A percentile compares a stretch with the other conserved stretches of the same genome.
These are phyloP conservation scores for Xylaria hypoxylon DNA, from an alignment of 2,329 filamentous ascomycete genomes.

Conservation along the genomic window DNA sequence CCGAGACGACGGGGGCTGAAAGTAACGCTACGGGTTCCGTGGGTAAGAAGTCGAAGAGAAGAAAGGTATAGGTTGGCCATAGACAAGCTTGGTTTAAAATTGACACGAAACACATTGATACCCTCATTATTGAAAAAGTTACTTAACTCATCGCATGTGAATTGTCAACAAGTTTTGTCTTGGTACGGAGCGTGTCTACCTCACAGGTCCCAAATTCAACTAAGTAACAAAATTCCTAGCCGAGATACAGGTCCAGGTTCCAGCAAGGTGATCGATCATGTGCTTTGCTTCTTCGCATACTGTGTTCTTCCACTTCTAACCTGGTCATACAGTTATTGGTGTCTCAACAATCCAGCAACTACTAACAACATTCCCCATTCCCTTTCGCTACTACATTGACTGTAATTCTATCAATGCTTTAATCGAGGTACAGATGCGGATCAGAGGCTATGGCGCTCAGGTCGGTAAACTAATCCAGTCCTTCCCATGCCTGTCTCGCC, in stretches of 20 bases:
- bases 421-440: not conserved
- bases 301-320: not conserved
- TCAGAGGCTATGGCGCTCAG: not conserved
- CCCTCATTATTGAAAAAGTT: slow-evolving; percentile 22
- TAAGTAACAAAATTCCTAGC: not conserved
- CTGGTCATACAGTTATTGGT: not conserved
- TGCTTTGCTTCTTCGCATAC: not conserved
- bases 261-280: not conserved
- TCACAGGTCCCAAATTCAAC: not conserved
- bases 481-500: slow-evolving; percentile 62
- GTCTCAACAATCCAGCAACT: not conserved
- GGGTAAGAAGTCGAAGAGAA: slow-evolving; percentile 50
- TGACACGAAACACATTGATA: slow-evolving; percentile 31
- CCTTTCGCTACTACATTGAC: not conserved
- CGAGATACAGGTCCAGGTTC: not conserved
- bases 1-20: slow-evolving; percentile 44
- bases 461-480: slow-evolving; percentile 13
- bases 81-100: slow-evolving; percentile 20
- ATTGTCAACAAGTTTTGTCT: not conserved
- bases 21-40: slow-evolving; percentile 32
- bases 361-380: not conserved
- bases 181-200: slow-evolving; percentile 11
- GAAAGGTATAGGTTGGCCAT: slow-evolving; percentile 48
- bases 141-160: slow-evolving; percentile 3
- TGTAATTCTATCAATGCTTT: not conserved